Conservation (phyloP, 2,329 filamentous ascomycete genomes). For the Pyrenophora teres region DNA sequence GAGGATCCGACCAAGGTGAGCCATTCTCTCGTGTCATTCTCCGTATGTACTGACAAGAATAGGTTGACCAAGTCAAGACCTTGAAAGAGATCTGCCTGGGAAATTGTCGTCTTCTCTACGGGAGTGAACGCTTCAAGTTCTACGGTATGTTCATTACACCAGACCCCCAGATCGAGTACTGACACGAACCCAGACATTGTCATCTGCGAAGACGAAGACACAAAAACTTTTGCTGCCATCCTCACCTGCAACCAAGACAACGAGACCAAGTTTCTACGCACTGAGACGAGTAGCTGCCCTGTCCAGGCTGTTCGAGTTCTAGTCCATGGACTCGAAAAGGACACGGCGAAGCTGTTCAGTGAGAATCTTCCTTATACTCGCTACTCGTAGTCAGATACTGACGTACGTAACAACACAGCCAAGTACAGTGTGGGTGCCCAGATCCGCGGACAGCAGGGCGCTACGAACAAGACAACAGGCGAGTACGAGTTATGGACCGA, state of each 20-base stretch:
- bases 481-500: conserved; percentile 12
- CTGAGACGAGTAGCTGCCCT: conserved; percentile 73
- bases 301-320: conserved; percentile 58
- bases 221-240: conserved; percentile 81
- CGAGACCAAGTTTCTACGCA: conserved; percentile 73
- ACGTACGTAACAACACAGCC: conserved; percentile 10
- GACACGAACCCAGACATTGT: conserved; percentile 25
- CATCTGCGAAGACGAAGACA: conserved; percentile 11
- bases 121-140: conserved; percentile 31
- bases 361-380: not conserved
- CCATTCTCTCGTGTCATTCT: rapidly evolving
- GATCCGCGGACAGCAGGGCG: conserved; percentile 24
- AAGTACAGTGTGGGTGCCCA: conserved; percentile 27
- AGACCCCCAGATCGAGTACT: not conserved
- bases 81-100: conserved; percentile 22
- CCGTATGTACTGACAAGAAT: conserved; percentile 56
- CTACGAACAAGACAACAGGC: conserved; percentile 4
- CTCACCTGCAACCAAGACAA: conserved; percentile 84
- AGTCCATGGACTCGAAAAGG: conserved; percentile 26
- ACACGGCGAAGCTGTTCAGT: conserved; percentile 31
- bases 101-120: conserved; percentile 37
- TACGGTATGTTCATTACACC: conserved; percentile 16
- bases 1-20: conserved; percentile 11
- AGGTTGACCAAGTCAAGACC: conserved; percentile 55
- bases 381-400: not conserved